These are phyloP conservation scores for Ophiostoma sp. DNA, from an alignment of 2,329 filamentous ascomycete species.

Conservation along the genomic window DNA sequence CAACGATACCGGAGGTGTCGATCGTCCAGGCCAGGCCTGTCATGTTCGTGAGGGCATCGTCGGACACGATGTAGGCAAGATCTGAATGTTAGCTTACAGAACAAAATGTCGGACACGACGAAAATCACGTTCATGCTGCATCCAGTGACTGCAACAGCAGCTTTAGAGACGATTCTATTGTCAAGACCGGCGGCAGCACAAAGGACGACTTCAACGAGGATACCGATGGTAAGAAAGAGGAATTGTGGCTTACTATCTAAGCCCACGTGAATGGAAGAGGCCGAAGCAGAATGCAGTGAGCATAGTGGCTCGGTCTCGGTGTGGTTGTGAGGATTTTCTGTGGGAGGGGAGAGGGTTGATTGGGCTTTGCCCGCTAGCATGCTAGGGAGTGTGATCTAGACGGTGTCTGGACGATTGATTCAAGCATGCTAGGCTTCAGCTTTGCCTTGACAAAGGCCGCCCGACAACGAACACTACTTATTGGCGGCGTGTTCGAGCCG, in stretches of 20 bases:
- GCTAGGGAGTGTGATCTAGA: too few relatives aligned
- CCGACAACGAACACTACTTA: too few relatives aligned
- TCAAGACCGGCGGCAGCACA: not conserved
- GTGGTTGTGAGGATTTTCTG: too few relatives aligned
- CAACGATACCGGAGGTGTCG: slow-evolving; percentile 13
- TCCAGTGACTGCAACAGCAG: not conserved
- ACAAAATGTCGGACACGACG: not conserved
- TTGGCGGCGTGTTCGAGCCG: too few relatives aligned
- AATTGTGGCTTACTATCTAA: not conserved
- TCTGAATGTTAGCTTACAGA: slow-evolving; percentile 12
- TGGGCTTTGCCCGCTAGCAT: too few relatives aligned
- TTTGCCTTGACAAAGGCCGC: too few relatives aligned
- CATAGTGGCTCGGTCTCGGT: not conserved
- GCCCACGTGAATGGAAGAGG: slow-evolving; percentile 1
- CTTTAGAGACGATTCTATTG: not conserved
- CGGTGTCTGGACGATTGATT: too few relatives aligned
- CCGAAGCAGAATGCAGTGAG: not conserved
- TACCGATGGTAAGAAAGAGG: too few relatives aligned
- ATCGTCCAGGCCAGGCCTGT: slow-evolving; percentile 20
- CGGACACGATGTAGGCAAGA: slow-evolving; percentile 17
- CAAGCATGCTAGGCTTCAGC: too few relatives aligned
- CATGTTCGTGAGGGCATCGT: slow-evolving; percentile 5
- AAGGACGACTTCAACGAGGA: too few relatives aligned
- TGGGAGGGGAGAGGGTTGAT: too few relatives aligned
- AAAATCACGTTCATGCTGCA: not conserved